Percentiles rank a stretch among this genome's conserved stretches.
Conservation (phyloP, 2,329 filamentous ascomycete species). For the Blumeria graminis region DNA sequence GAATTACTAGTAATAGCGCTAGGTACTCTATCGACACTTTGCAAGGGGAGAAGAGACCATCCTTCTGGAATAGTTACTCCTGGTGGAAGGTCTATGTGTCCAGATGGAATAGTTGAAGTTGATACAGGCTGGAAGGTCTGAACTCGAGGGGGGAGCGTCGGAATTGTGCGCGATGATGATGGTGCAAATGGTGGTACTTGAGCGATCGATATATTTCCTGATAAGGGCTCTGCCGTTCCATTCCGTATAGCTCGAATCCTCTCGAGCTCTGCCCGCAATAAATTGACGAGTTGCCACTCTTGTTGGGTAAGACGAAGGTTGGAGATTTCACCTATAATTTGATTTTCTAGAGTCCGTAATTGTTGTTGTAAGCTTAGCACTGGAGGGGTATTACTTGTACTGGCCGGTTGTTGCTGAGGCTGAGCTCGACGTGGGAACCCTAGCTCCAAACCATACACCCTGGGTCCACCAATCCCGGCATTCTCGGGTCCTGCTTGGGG, state of each 20-base stretch:
- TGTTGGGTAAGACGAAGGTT: constrained; percentile 36
- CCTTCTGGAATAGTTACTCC: constrained; percentile 39
- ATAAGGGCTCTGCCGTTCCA: constrained; percentile 7
- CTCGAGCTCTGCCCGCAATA: constrained; percentile 41
- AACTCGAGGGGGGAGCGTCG: constrained; percentile 2
- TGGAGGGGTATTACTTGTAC: constrained; percentile 3
- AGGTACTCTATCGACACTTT: constrained; percentile 18
- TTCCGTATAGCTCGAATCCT: constrained; percentile 26
- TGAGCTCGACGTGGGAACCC: constrained; percentile 12
- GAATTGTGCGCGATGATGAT: constrained; percentile 1
- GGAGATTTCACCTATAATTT: constrained; percentile 42
- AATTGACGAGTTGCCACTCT: constrained; percentile 42
- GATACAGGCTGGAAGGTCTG: constrained; percentile 15
- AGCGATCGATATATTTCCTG: constrained; percentile 11
- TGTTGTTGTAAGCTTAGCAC: constrained; percentile 27
- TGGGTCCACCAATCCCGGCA: constrained; percentile 8
- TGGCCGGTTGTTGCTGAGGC: background rate
- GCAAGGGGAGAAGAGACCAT: constrained; percentile 38
- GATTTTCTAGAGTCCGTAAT: constrained; percentile 40
- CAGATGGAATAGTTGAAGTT: constrained; percentile 29
- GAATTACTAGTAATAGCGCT: background rate
- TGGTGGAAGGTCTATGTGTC: constrained; percentile 35
- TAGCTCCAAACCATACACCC: constrained; percentile 16
- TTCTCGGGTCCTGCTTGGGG: constrained; percentile 17
- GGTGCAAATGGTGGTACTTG: constrained; percentile 4